Percentiles rank a stretch among this genome's conserved stretches.
Conservation (phyloP, 331 rosid species). For the Acacia concinna region DNA sequence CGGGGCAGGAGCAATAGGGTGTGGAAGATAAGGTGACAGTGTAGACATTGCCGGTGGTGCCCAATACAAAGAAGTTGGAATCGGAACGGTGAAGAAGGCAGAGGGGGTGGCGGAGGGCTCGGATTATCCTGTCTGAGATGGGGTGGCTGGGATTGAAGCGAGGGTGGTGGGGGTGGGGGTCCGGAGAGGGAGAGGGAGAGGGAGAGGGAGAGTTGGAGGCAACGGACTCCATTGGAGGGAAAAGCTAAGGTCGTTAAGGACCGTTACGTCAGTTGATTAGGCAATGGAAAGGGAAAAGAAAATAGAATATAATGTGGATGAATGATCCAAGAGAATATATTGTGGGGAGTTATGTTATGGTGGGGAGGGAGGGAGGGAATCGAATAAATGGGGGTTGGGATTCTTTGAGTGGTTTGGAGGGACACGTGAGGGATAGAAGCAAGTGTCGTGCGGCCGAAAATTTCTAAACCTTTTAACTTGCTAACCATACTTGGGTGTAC, state of each 20-base stretch:
- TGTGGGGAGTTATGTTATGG: conserved; percentile 22
- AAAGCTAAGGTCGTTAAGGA: background rate
- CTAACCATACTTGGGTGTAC: background rate
- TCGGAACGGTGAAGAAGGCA: conserved; percentile 74
- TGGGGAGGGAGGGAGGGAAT: background rate
- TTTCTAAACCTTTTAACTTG: conserved; percentile 34
- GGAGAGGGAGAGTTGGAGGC: conserved; percentile 45
- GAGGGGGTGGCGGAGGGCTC: conserved; percentile 60
- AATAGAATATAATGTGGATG: too few relatives aligned
- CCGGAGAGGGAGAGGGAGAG: conserved; percentile 33
- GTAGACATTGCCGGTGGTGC: conserved; percentile 87
- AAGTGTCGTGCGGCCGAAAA: conserved; percentile 29
- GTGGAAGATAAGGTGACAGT: conserved; percentile 48
- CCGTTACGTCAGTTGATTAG: background rate
- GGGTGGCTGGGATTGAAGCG: background rate
- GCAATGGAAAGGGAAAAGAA: background rate
- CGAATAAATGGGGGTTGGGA: conserved; percentile 25
- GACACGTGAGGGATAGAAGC: conserved; percentile 47
- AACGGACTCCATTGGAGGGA: conserved; percentile 43
- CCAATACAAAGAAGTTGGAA: conserved; percentile 67
- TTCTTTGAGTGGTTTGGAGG: conserved; percentile 49
- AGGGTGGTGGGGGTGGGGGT: conserved; percentile 15
- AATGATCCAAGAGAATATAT: background rate
- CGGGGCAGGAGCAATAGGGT: conserved; percentile 88
- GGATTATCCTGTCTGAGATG: conserved; percentile 1